Evolutionary conservation across 305 asterid genomes (phyloP).

Genomic region (Euphrasia arctica): DNA sequence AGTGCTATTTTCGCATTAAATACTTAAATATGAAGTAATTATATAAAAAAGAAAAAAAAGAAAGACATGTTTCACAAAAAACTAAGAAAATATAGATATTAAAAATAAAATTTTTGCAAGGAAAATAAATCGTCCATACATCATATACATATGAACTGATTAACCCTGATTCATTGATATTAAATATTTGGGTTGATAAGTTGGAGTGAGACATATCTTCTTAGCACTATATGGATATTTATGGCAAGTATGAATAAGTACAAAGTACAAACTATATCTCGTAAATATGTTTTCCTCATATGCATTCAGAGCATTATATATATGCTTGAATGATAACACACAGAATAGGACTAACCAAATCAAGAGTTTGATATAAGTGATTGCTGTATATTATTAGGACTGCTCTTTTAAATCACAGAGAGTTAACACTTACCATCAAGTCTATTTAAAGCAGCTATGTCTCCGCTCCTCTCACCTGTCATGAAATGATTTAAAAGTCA

Average conservation of each 20-base stretch:
- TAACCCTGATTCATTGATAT: neutral
- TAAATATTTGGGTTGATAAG: neutral
- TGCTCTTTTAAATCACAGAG: constrained; percentile 14
- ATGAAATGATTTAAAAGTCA: constrained; percentile 26
- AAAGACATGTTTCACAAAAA: neutral
- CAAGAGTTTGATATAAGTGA: neutral
- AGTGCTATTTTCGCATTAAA: constrained; percentile 9
- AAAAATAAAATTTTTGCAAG: neutral
- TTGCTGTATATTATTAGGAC: neutral
- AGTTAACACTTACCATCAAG: constrained; percentile 55
- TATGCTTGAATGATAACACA: constrained; percentile 4
- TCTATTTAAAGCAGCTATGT: constrained; percentile 50
- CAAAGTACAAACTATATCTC: neutral
- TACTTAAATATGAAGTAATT: constrained; percentile 5
- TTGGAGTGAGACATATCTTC: neutral
- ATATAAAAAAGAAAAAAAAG: neutral
- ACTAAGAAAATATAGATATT: neutral
- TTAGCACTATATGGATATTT: constrained; percentile 6
- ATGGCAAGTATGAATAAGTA: neutral
- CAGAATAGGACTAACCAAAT: constrained; percentile 1
- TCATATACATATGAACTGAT: neutral
- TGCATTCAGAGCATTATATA: constrained; percentile 1
- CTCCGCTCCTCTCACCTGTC: constrained; percentile 68
- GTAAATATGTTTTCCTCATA: neutral
- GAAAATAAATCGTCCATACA: constrained; percentile 8